A percentile compares a stretch with the other conserved stretches of the same genome.
Evolutionary conservation across 2,329 filamentous ascomycete genomes (phyloP).

Genomic region (Penicillium brevicompactum): DNA sequence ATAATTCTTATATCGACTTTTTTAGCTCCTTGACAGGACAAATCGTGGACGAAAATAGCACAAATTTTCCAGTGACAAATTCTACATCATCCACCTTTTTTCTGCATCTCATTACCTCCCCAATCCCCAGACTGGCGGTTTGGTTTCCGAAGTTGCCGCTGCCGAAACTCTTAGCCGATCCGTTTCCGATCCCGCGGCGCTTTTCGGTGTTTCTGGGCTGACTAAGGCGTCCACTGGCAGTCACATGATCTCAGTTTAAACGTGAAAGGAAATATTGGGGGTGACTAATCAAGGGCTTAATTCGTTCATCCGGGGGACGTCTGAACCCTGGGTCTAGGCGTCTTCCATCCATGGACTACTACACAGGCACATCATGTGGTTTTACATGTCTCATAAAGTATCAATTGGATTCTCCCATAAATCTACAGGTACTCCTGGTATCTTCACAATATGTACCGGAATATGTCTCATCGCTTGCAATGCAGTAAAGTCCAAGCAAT

Average conservation of each 20-base stretch:
- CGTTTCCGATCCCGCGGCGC: constrained; percentile 23
- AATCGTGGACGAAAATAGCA: neutral
- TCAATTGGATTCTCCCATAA: constrained; percentile 5
- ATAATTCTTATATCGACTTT: neutral
- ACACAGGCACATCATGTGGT: neutral
- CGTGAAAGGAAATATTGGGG: too few relatives aligned
- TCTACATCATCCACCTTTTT: neutral
- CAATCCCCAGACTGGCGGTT: neutral
- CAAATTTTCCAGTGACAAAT: neutral
- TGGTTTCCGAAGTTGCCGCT: constrained; percentile 1
- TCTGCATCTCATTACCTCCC: neutral
- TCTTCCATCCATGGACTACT: neutral
- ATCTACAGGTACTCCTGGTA: constrained; percentile 19
- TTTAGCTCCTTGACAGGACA: neutral
- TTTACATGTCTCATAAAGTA: neutral
- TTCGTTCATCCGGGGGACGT: neutral
- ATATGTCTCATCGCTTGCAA: constrained; percentile 15
- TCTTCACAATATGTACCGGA: constrained; percentile 29
- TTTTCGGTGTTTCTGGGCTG: neutral
- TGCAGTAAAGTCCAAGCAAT: constrained; percentile 19
- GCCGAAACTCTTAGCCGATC: constrained; percentile 24
- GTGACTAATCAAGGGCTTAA: too few relatives aligned
- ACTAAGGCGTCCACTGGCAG: neutral
- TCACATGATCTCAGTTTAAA: too few relatives aligned
- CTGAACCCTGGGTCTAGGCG: neutral